Base-by-base conservation (phyloP, 768 basidiomycete species). In the Lactifluus pinguis region DNA sequence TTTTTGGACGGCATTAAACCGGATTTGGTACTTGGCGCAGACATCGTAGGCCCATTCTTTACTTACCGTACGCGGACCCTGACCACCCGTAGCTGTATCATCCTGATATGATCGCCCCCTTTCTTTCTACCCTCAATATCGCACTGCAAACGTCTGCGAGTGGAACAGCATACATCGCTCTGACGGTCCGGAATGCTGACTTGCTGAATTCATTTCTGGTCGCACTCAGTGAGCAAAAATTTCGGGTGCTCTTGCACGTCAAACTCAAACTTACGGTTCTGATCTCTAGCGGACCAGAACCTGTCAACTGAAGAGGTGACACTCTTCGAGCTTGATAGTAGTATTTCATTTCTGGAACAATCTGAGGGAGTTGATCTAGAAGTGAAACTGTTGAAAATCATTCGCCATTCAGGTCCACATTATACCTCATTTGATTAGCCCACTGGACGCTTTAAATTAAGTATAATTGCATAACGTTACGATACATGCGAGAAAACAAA, bases 1-100 rank as follows among this genome's bases (percentile, higher is more conserved):
- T 66, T 79, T 3, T 65, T 90, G 4, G 59, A 69, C 25, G 72
- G 78, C 21, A 73, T 80, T 14, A 68, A 75, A 6, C 75, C 80
- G 2, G 83, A 87, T 52, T 56, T 90, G 8, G 74, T 92, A 41
- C 67, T 92, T 0, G 89, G 89, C 8, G 84, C 89, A 45, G 89
- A 92, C 68, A 75, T 90, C 50, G 81, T 80, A 61, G 48, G 77
- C 66, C 14, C 32, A 36, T 48, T 10, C 29, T 38, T 39, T 19
- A 25, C 9, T 38, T 32, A 21, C 44, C 14, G 8, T n/a, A 19
- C 38, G 25, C 36, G 7, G 34, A 7, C 25, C 14, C 13, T 45
- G 5, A 42, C 42, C 48, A 11, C 36, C 10, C 44, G 25, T 15
- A 64, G 57, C 36, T 63, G n/a, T 65, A 61, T 38, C 51, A 55